Percentiles rank a stretch among this genome's conserved stretches.
Conservation (phyloP, 2,329 filamentous ascomycete species). For the Incumbomyces lentus region DNA sequence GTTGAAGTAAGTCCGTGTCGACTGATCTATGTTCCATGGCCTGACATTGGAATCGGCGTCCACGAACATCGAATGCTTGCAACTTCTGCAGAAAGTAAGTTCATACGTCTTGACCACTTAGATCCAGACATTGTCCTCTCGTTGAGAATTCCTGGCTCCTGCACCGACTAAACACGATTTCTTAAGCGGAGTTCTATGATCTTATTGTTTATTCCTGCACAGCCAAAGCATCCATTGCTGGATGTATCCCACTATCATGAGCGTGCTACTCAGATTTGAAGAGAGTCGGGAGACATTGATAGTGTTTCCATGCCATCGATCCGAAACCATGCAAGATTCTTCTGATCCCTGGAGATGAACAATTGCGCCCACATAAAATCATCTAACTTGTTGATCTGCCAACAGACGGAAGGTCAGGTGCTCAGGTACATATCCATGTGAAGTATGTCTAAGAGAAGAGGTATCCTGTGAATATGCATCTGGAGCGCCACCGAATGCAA, state of each 20-base stretch:
- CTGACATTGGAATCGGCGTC: constrained; percentile 1
- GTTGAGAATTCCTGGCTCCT: too few species aligned
- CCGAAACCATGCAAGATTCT: too few species aligned
- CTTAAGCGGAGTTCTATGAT: too few species aligned
- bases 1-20: constrained; percentile 8
- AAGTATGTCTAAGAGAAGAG: constrained; percentile 16
- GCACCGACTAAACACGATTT: too few species aligned
- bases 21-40: too few species aligned
- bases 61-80: constrained; percentile 18
- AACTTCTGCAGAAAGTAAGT: constrained; percentile 19
- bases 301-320: too few species aligned
- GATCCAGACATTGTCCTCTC: too few species aligned
- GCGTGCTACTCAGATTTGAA: too few species aligned
- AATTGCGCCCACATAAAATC: not conserved
- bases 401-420: constrained; percentile 18
- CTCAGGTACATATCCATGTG: constrained; percentile 17
- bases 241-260: too few species aligned
- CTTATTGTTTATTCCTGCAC: too few species aligned
- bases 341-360: not conserved
- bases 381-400: not conserved
- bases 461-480: constrained; percentile 17
- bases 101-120: not conserved
- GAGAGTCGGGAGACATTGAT: too few species aligned
- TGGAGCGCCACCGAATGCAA: constrained; percentile 5
- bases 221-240: too few species aligned